These are phyloP conservation scores for Vitis vinifera DNA, from an alignment of 164 flowering plant species.

Conservation along the genomic window DNA sequence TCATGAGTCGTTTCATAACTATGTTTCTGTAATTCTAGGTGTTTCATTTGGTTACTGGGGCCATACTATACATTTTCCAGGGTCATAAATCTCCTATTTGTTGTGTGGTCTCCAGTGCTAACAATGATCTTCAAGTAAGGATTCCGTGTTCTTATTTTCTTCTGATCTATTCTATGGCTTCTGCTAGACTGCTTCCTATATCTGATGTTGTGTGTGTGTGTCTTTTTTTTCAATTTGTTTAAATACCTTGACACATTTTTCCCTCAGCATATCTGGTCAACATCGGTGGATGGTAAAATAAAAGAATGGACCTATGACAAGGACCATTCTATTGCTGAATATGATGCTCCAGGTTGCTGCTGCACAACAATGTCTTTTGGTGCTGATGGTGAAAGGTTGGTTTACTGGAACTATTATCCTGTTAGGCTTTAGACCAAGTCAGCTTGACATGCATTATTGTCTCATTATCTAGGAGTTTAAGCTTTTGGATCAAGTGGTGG, in stretches of 20 bases:
- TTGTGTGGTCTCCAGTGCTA: conserved; percentile 33
- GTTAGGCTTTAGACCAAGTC: no score
- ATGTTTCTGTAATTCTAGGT: conserved; percentile 17
- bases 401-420: neutral
- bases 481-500: neutral
- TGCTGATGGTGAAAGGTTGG: conserved; percentile 29
- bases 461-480: no score
- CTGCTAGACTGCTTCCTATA: neutral
- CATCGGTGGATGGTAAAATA: conserved; percentile 29
- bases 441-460: no score
- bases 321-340: conserved; percentile 20
- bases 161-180: neutral
- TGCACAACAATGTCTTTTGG: conserved; percentile 22
- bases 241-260: neutral
- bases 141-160: neutral
- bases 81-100: conserved; percentile 42
- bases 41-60: conserved; percentile 34
- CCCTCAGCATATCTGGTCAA: conserved; percentile 28
- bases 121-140: conserved; percentile 35
- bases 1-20: neutral
- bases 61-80: conserved; percentile 24
- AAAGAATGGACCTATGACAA: conserved; percentile 29
- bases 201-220: neutral
- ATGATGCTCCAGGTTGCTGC: conserved; percentile 30
- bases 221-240: neutral